Evolutionary conservation across 768 basidiomycete genomes (phyloP), one percentile per base, ranked within the genome.

Genomic region (Leccinum arenicola): DNA sequence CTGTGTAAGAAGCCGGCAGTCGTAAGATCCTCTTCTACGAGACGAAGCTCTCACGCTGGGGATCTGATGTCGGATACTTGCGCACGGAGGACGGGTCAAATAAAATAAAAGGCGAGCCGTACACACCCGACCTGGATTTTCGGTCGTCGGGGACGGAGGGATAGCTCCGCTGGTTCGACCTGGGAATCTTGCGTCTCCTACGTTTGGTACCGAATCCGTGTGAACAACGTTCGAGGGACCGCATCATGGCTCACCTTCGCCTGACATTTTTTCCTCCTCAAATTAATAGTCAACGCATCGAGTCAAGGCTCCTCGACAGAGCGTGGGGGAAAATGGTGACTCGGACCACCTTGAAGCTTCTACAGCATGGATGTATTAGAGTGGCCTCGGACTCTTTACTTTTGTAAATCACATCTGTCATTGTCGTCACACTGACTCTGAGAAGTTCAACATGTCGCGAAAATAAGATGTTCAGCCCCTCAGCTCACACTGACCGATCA

Each of bases 61-160:
- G 77, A 61, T 80, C 77, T 1, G 76, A 78, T 60, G 77, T 74
- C 0, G 79, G 82, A 59, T 76, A 83, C 81, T 84, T 12, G 23
- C n/a, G 6, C 3, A 23, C 2, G 10, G 27, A 21, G 43, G 43
- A 19, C 43, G 27, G 6, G 50, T 19, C 43, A 45, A 19, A 19
- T 43, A 60, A 25, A 33, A 17, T 15, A 40, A 49, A 49, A 49
- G 19, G 47, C 27, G 10, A 12, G 23, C 40, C 29, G 14, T 51
- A 56, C 67, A 25, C 56, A 80, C 81, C 64, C 75, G 73, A 12
- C 77, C 81, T 6, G 78, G 59, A 19, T 83, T 84, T 65, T 82
- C 79, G 31, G 66, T 64, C 5, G 75, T 74, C 1, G 82, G 31
- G 12, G 50, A 50, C 15, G 31, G 47, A 0, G 10, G 17, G 5